Conservation (phyloP, 305 asterid species). For the Solanum aculeatissimum region DNA sequence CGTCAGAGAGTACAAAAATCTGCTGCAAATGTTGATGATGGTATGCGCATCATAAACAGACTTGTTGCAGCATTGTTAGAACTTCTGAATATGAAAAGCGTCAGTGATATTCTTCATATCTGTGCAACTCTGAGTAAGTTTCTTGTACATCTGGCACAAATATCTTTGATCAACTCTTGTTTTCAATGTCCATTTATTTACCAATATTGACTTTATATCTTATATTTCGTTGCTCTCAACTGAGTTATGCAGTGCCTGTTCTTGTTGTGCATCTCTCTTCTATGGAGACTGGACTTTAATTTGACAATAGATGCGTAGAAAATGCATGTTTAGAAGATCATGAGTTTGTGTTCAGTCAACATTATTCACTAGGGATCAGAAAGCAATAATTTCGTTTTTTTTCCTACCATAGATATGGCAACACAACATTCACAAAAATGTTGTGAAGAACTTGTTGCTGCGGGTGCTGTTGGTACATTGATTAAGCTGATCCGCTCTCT, state of each 20-base stretch:
- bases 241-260: neutral
- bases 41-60: slow-evolving; percentile 80
- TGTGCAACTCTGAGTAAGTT: slow-evolving; percentile 82
- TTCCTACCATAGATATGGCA: slow-evolving; percentile 53
- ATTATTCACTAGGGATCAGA: neutral
- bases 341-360: neutral
- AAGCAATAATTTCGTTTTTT: neutral
- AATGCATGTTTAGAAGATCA: neutral
- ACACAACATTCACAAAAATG: slow-evolving; percentile 84
- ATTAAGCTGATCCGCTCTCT: slow-evolving; percentile 65
- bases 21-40: slow-evolving; percentile 84
- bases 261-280: neutral
- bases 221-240: neutral
- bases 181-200: neutral
- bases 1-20: slow-evolving; percentile 72
- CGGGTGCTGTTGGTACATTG: slow-evolving; percentile 73
- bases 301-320: neutral
- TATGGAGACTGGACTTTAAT: neutral
- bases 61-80: slow-evolving; percentile 79
- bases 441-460: slow-evolving; percentile 86
- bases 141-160: neutral
- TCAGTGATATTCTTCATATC: slow-evolving; percentile 75
- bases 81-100: slow-evolving; percentile 72
- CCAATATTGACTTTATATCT: neutral
- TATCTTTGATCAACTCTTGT: neutral